phyloP scores from a whole-genome alignment of 1,139 yeast species.

The Diutina sp. region DNA sequence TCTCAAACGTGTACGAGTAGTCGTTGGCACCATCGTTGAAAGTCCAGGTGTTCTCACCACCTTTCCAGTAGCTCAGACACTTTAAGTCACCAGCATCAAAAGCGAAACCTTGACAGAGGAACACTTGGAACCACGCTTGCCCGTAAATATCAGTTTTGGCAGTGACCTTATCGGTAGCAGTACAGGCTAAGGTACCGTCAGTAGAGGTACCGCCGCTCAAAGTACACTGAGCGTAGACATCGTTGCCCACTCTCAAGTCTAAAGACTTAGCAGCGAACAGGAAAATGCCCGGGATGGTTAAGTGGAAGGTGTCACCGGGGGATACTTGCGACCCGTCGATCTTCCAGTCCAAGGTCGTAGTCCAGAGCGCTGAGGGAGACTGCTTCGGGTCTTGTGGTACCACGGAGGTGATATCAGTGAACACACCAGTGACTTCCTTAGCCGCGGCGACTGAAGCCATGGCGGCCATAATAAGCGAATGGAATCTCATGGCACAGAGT shows the following conservation, averaged over 20 bases:
- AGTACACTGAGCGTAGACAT: slow-evolving; percentile 15
- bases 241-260: slow-evolving; percentile 9
- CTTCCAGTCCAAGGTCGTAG: slow-evolving; percentile 13
- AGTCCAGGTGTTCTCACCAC: neutral
- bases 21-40: neutral
- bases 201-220: slow-evolving; percentile 12
- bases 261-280: slow-evolving; percentile 11
- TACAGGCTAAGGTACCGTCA: slow-evolving; percentile 16
- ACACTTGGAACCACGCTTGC: neutral
- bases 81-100: neutral
- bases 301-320: slow-evolving; percentile 21
- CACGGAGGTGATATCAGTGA: neutral
- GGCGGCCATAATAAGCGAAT: neutral
- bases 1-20: neutral
- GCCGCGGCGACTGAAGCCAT: neutral
- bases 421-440: neutral
- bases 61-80: neutral
- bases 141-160: neutral
- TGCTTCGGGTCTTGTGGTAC: neutral
- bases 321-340: slow-evolving; percentile 10
- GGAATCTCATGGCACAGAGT: neutral
- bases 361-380: slow-evolving; percentile 8
- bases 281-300: slow-evolving; percentile 18
- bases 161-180: slow-evolving; percentile 8
- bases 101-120: neutral